phyloP scores from a whole-genome alignment of 2,329 filamentous ascomycete genomes.

The Curvularia hawaiiensis region DNA sequence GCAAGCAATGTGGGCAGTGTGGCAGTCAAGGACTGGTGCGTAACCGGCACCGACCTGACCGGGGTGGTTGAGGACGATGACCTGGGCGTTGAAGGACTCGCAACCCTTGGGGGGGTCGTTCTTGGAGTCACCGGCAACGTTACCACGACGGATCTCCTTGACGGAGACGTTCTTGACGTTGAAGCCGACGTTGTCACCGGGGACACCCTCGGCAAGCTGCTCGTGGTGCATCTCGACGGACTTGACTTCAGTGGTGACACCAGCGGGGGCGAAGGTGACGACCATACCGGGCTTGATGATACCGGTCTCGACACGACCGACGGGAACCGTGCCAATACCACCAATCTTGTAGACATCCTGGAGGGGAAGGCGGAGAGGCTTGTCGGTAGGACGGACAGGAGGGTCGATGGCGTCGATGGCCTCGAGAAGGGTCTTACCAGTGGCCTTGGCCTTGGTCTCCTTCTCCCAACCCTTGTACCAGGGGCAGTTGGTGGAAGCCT shows the following conservation, averaged over 20 bases:
- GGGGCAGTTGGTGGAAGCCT: slow-evolving; percentile 86
- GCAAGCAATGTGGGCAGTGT: slow-evolving; percentile 99
- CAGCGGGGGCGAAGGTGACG: slow-evolving; percentile 97
- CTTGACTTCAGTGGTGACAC: slow-evolving; percentile 99
- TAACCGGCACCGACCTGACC: slow-evolving; percentile 99
- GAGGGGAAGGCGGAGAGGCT: slow-evolving; percentile 99
- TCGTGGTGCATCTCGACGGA: slow-evolving; percentile 99
- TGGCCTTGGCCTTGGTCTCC: slow-evolving; percentile 89
- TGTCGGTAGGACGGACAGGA: slow-evolving; percentile 92
- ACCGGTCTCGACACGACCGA: slow-evolving; percentile 99
- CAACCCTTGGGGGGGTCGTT: slow-evolving; percentile 91
- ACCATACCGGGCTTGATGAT: slow-evolving; percentile 87
- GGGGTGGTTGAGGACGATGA: slow-evolving; percentile 99
- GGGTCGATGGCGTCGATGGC: slow-evolving; percentile 96
- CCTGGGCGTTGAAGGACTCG: slow-evolving; percentile 98
- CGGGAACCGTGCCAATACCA: slow-evolving; percentile 99
- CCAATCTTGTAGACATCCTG: slow-evolving; percentile 99
- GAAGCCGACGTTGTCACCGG: slow-evolving; percentile 99
- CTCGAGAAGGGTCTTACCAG: slow-evolving; percentile 98
- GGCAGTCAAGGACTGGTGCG: slow-evolving; percentile 98
- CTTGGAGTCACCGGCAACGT: slow-evolving; percentile 99
- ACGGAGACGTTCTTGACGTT: slow-evolving; percentile 99
- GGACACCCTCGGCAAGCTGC: slow-evolving; percentile 92
- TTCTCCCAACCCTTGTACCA: slow-evolving; percentile 99
- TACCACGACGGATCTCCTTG: slow-evolving; percentile 99